Base-by-base conservation (phyloP, 495 filamentous ascomycete species). In the Articulospora tetracladia region DNA sequence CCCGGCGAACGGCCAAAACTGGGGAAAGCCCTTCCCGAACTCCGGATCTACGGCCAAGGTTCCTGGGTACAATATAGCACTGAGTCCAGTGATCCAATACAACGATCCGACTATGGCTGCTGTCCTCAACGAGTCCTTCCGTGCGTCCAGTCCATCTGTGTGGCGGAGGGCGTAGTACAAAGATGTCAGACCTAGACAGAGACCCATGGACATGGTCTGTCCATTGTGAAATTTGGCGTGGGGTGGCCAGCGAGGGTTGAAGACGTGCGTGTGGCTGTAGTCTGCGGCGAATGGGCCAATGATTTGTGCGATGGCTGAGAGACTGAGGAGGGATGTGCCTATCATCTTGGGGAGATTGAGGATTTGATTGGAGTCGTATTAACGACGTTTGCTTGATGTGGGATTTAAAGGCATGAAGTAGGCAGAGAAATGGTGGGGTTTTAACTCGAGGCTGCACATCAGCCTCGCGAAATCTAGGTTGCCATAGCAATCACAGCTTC, bases 221-320 rank as follows among this genome's bases (percentile, higher is more conserved):
- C 72, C 81, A 58, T 76, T 76, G 68, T 85, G 81, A 66, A 83
- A 85, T 59, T 76, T 78, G 54, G 81, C 82, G 66, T 84, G 82
- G 0, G 81, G 81, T 10, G 74, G 70, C 80, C 81, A 84, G 51
- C 73, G 70, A 15, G 79, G 76, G 62, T 85, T 84, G 50, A 76
- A 74, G 58, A 84, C 73, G 66, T 84, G 81, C 1, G 79, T 80
- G 58, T 76, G 59, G 67, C 74, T 79, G 60, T 72, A 78, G 66
- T 85, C 81, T 26, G 76, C 78, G 1, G 74, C 20, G 34, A 68
- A 74, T 10, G 73, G 60, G 22, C 75, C 78, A n/a, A 79, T 13
- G 24, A 73, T 60, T 27, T 77, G 74, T 32, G 62, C 60, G 22
- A 79, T 28, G 47, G 72, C 73, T 24, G 77, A 73, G 26, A 80